phyloP scores from a whole-genome alignment of 2,329 filamentous ascomycete genomes.

The Cercospora citrullina region DNA sequence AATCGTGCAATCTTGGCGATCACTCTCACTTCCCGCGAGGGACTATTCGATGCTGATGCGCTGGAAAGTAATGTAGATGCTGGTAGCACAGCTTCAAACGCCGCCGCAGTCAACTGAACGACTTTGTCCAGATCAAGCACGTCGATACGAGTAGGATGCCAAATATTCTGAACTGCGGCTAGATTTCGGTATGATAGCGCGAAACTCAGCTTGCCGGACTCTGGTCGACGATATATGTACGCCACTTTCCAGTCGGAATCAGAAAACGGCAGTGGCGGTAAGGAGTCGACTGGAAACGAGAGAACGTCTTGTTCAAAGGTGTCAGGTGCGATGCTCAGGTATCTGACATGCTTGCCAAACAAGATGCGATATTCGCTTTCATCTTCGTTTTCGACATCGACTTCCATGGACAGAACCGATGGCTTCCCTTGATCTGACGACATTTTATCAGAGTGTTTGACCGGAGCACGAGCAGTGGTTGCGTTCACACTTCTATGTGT shows the following conservation, averaged over 20 bases:
- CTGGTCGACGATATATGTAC: background rate
- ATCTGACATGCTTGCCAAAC: background rate
- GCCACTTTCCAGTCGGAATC: background rate
- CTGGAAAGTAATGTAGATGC: background rate
- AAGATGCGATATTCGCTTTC: background rate
- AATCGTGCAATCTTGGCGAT: constrained; percentile 14
- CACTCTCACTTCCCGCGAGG: background rate
- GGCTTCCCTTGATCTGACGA: background rate
- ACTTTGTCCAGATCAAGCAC: background rate
- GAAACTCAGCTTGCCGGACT: background rate
- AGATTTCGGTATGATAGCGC: background rate
- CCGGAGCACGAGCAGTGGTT: no score
- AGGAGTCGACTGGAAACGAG: background rate
- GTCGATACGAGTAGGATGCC: background rate
- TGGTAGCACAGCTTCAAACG: background rate
- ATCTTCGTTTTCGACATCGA: constrained; percentile 1
- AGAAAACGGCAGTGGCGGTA: background rate
- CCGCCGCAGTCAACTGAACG: background rate
- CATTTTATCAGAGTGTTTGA: background rate
- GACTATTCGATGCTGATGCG: background rate
- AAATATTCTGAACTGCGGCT: background rate
- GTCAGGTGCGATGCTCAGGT: background rate
- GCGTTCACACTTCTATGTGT: no score
- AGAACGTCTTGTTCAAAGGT: background rate
- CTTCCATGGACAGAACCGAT: background rate